Base-by-base conservation (phyloP, 2,329 filamentous ascomycete species). In the Aspergillaceae sp. region DNA sequence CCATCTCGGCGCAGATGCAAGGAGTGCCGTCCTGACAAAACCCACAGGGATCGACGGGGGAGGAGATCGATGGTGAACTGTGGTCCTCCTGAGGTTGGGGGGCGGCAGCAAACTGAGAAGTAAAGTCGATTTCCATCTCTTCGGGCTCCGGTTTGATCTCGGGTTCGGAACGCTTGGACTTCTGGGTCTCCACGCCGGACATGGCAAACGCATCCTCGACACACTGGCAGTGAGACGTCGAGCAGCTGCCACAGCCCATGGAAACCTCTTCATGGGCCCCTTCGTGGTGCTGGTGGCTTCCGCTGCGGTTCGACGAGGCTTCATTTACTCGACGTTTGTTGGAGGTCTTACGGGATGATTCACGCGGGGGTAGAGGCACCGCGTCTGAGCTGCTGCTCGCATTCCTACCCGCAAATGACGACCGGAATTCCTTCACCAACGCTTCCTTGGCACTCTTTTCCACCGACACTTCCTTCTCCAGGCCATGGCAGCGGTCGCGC, bases 1-100 rank as follows among this genome's bases (percentile, higher is more conserved):
- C 69, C 67, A 76, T 73, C 53, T 90, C 86, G 27, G 86, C 86
- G 64, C 87, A 92, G 53, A 89, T 81, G 60, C 87, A 92, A 56
- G 87, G 87, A 0, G 84, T 89, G 4, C 85, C 86, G 49, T 90
- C 85, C 51, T 83, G 80, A 66, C 87, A 92, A 68, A 92, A 92
- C 5, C 87, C 87, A 62, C 87, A 92, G 19, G 79, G 77, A 56
- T 91, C 86, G 51, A 79, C 70, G 19, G 63, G 40, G 51, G 67
- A 55, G 58, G 67, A 51, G 61, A 65, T 51, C 53, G 58, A 35
- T 51, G 53, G 41, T 41, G 46, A 48, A 30, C 49, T 47, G 40
- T 54, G 48, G 29, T 54, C 53, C 51, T 53, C 42, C 50, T 58
- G 40, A 53, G 51, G 43, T 54, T 61, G 55, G 43, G 48, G 45